Evolutionary conservation across 2,329 filamentous ascomycete species (phyloP).

Genomic region (Knufia petricola): DNA sequence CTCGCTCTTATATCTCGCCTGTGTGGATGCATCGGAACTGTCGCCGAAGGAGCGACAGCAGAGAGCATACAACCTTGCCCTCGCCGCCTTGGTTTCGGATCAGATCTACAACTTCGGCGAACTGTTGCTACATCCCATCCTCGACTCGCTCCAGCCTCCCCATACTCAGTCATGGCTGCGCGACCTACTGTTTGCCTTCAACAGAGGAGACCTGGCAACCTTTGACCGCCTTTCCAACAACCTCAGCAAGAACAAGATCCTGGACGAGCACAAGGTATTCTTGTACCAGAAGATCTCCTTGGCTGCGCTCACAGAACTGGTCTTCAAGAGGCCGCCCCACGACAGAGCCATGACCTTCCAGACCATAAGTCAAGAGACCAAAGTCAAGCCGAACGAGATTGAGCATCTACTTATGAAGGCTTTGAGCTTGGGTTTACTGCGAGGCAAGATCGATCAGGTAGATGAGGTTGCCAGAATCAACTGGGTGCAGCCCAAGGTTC

Average conservation of each 20-base stretch:
- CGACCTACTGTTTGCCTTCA: slow-evolving; percentile 94
- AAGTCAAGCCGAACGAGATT: slow-evolving; percentile 82
- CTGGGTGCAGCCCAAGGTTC: slow-evolving; percentile 97
- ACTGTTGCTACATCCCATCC: slow-evolving; percentile 91
- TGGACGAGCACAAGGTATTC: slow-evolving; percentile 70
- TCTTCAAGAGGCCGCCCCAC: slow-evolving; percentile 91
- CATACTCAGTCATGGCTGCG: slow-evolving; percentile 71
- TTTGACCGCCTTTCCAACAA: slow-evolving; percentile 77
- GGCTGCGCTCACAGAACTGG: slow-evolving; percentile 87
- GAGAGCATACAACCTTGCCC: slow-evolving; percentile 83
- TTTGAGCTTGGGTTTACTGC: slow-evolving; percentile 79
- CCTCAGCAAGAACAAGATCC: slow-evolving; percentile 67
- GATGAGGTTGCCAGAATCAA: slow-evolving; percentile 89
- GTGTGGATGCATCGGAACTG: slow-evolving; percentile 73
- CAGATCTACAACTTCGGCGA: slow-evolving; percentile 99
- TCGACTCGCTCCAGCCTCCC: slow-evolving; percentile 66
- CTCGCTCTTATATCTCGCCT: slow-evolving; percentile 92
- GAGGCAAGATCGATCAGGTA: slow-evolving; percentile 93
- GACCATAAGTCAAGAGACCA: slow-evolving; percentile 83
- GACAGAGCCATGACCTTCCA: slow-evolving; percentile 88
- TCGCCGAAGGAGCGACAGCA: slow-evolving; percentile 64
- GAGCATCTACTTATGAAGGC: slow-evolving; percentile 99
- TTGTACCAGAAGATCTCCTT: slow-evolving; percentile 97
- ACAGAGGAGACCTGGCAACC: slow-evolving; percentile 80
- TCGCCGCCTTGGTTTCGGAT: slow-evolving; percentile 85